These are phyloP conservation scores for Pichia sp. DNA, from an alignment of 1,139 yeast species.

Conservation along the genomic window DNA sequence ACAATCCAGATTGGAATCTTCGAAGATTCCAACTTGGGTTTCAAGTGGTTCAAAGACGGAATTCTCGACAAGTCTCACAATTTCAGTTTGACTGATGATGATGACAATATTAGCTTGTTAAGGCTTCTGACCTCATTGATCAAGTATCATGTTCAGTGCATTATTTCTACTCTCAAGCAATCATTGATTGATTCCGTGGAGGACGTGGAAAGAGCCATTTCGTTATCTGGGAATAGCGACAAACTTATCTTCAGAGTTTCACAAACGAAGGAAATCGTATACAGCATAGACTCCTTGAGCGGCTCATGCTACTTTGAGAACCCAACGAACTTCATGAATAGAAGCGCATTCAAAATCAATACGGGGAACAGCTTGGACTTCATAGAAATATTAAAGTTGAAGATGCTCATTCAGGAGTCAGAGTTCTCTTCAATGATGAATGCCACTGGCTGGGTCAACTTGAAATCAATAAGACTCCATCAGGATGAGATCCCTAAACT, in stretches of 20 bases:
- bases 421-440: constrained; percentile 52
- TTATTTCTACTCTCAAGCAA: constrained; percentile 27
- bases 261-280: constrained; percentile 36
- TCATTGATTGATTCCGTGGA: constrained; percentile 26
- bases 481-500: constrained; percentile 26
- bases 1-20: constrained; percentile 66
- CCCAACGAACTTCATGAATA: constrained; percentile 41
- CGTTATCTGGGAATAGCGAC: constrained; percentile 20
- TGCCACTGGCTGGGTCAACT: constrained; percentile 66
- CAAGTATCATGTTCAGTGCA: constrained; percentile 31
- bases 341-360: constrained; percentile 39
- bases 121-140: constrained; percentile 27
- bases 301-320: constrained; percentile 47
- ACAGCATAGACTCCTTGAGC: constrained; percentile 39
- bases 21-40: constrained; percentile 40
- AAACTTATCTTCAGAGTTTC: constrained; percentile 34
- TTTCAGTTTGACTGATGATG: constrained; percentile 18
- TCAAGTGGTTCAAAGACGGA: constrained; percentile 70
- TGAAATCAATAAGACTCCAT: constrained; percentile 47
- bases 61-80: constrained; percentile 34
- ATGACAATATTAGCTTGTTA: constrained; percentile 30
- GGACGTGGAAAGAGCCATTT: constrained; percentile 31
- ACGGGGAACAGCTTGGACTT: constrained; percentile 34
- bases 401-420: constrained; percentile 50
- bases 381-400: constrained; percentile 42